These are phyloP conservation scores for Trichosporon asahii DNA, from an alignment of 1,284 basidiomycete species.

Conservation along the genomic window DNA sequence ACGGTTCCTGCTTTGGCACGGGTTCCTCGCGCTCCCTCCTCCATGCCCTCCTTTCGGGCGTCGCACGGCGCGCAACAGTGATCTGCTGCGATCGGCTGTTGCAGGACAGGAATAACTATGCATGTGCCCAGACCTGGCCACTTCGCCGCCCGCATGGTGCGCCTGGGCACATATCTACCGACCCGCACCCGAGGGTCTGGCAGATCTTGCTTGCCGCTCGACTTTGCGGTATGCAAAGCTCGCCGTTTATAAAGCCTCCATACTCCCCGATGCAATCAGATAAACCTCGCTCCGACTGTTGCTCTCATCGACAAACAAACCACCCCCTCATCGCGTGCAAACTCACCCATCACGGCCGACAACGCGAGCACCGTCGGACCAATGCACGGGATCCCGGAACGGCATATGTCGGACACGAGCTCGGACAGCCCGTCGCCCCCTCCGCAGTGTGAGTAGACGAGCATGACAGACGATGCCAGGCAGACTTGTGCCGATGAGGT, in stretches of 20 bases:
- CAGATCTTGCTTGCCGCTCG: not conserved
- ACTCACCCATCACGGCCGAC: too few relatives aligned
- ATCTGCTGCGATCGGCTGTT: not conserved
- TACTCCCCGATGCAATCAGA: not conserved
- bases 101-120: not conserved
- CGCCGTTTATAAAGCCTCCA: not conserved
- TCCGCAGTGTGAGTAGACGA: not conserved
- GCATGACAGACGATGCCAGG: not conserved
- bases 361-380: not conserved
- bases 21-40: not conserved
- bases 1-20: not conserved
- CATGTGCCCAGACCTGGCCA: not conserved
- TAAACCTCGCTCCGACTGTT: not conserved
- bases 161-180: not conserved
- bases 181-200: not conserved
- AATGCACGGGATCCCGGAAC: constrained; percentile 1
- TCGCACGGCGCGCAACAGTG: not conserved
- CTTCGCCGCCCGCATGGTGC: not conserved
- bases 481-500: not conserved
- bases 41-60: not conserved
- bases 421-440: not conserved
- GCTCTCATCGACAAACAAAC: not conserved
- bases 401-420: not conserved
- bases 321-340: not conserved
- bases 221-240: too few relatives aligned